Evolutionary conservation across 2,329 filamentous ascomycete species (phyloP).

Genomic region (Sporothrix luriei): DNA sequence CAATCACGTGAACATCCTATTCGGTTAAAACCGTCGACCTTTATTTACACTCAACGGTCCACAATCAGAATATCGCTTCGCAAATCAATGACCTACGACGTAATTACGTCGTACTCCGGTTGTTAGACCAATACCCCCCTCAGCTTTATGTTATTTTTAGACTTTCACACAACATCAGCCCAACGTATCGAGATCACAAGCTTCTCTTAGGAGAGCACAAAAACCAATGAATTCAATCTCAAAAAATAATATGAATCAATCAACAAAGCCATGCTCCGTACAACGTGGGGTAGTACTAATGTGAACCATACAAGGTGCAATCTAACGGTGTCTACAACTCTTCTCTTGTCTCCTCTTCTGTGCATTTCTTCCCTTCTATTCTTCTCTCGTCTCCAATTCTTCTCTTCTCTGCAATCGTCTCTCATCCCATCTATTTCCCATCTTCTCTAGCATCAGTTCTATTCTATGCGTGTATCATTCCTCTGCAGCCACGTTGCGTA

Average conservation of each 20-base stretch:
- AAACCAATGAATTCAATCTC: background rate
- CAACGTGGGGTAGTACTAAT: background rate
- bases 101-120: too few species aligned
- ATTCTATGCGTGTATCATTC: background rate
- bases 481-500: background rate
- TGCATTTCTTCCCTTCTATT: too few species aligned
- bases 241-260: background rate
- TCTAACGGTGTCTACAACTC: background rate
- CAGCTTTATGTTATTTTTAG: slow-evolving; percentile 24
- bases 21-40: slow-evolving; percentile 1
- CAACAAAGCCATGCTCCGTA: background rate
- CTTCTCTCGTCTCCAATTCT: too few species aligned
- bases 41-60: background rate
- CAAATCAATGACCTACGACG: too few species aligned
- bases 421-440: background rate
- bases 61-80: slow-evolving; percentile 12
- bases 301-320: background rate
- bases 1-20: slow-evolving; percentile 7
- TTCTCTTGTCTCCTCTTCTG: too few species aligned
- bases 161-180: background rate
- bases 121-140: background rate
- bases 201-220: background rate
- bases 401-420: slow-evolving; percentile 1
- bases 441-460: too few species aligned
- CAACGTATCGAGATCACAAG: background rate